Conservation (phyloP, 2,329 filamentous ascomycete genomes). For the Tolypocladium endophyticum region DNA sequence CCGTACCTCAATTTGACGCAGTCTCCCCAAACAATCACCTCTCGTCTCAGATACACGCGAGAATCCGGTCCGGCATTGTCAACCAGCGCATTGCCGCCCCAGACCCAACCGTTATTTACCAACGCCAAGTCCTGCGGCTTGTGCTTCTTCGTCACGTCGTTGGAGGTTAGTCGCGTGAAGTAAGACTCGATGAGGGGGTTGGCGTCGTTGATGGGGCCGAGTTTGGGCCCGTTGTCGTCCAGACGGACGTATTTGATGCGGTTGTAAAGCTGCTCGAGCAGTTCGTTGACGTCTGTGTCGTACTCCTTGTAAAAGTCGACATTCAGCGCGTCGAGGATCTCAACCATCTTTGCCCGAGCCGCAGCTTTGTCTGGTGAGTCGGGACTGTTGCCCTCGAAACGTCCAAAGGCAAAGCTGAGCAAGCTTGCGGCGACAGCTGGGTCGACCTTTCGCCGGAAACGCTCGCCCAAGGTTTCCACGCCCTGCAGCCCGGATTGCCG, state of each 20-base stretch:
- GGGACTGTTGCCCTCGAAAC: slow-evolving; percentile 41
- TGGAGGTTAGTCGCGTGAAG: slow-evolving; percentile 79
- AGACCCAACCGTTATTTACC: slow-evolving; percentile 97
- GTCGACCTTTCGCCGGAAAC: slow-evolving; percentile 63
- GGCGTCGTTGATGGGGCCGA: slow-evolving; percentile 64
- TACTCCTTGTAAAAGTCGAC: slow-evolving; percentile 87
- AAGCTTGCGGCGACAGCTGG: slow-evolving; percentile 56
- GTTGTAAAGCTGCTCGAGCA: slow-evolving; percentile 86
- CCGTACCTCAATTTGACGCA: slow-evolving; percentile 97
- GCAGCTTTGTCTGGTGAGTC: slow-evolving; percentile 36
- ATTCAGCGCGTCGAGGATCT: slow-evolving; percentile 75
- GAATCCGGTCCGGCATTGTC: slow-evolving; percentile 89
- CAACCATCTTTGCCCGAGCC: slow-evolving; percentile 43
- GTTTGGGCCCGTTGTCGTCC: slow-evolving; percentile 83
- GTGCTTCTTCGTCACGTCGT: slow-evolving; percentile 67
- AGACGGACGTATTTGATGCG: slow-evolving; percentile 89
- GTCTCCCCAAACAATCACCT: slow-evolving; percentile 97
- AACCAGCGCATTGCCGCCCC: slow-evolving; percentile 87
- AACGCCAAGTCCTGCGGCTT: slow-evolving; percentile 67
- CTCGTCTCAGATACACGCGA: slow-evolving; percentile 84
- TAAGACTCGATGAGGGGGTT: slow-evolving; percentile 88
- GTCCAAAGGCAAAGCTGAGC: slow-evolving; percentile 38
- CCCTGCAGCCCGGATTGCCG: slow-evolving; percentile 60
- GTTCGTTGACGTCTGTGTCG: slow-evolving; percentile 69
- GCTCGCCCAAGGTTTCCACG: slow-evolving; percentile 65